Percentiles rank a stretch among this genome's conserved stretches.
Evolutionary conservation across 23 red algal species (phyloP).

Genomic region (Chondrus crispus): DNA sequence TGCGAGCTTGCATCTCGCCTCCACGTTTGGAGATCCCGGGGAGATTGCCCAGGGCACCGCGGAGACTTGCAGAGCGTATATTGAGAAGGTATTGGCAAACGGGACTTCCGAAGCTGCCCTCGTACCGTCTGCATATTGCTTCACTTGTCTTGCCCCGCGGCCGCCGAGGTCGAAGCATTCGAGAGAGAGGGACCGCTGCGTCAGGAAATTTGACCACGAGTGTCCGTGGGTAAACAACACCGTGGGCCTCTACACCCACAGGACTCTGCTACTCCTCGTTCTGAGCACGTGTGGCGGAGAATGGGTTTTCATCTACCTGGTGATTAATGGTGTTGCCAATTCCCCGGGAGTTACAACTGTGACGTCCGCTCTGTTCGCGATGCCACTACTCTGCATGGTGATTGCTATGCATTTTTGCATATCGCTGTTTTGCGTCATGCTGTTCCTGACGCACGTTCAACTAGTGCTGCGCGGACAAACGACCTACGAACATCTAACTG

Average conservation of each 20-base stretch:
- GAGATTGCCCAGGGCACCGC: constrained; percentile 26
- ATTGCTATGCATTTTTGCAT: constrained; percentile 22
- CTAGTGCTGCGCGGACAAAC: constrained; percentile 30
- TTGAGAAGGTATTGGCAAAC: constrained; percentile 6
- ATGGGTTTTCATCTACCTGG: constrained; percentile 27
- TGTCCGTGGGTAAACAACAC: constrained; percentile 83
- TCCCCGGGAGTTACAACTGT: not conserved
- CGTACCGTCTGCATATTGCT: constrained; percentile 51
- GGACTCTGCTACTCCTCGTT: constrained; percentile 34
- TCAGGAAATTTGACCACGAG: constrained; percentile 78
- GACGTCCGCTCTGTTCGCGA: not conserved
- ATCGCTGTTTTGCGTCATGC: constrained; percentile 40
- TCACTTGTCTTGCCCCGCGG: constrained; percentile 39
- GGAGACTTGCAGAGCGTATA: not conserved
- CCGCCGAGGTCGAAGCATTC: constrained; percentile 71
- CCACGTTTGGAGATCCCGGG: constrained; percentile 52
- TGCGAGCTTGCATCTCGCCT: constrained; percentile 15
- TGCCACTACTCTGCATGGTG: not conserved
- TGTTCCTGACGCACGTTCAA: constrained; percentile 42
- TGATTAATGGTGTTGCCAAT: not conserved
- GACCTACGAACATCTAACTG: constrained; percentile 44
- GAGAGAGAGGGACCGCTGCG: constrained; percentile 43
- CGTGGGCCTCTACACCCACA: constrained; percentile 68
- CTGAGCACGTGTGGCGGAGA: constrained; percentile 1
- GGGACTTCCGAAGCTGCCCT: not conserved